Conservation (phyloP, 2,329 filamentous ascomycete species). For the Paradendryphiella salina region DNA sequence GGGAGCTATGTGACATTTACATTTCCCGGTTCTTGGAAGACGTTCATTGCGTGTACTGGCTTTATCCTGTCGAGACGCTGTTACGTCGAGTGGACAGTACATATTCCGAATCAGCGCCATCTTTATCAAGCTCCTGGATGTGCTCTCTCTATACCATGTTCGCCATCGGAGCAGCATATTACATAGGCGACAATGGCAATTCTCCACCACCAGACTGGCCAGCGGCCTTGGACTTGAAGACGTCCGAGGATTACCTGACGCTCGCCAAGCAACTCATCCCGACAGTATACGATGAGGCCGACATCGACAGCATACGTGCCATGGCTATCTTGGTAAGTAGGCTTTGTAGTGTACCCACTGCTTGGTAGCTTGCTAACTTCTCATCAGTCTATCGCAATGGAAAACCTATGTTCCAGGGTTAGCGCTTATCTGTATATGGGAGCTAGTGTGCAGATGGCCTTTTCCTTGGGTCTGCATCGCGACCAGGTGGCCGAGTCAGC, state of each 20-base stretch:
- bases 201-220: constrained; percentile 27
- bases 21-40: constrained; percentile 42
- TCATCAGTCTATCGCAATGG: constrained; percentile 39
- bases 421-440: constrained; percentile 46
- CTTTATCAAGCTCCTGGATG: constrained; percentile 41
- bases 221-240: constrained; percentile 29
- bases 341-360: background rate
- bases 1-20: constrained; percentile 37
- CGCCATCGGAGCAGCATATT: constrained; percentile 38
- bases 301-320: constrained; percentile 45
- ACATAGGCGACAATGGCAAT: constrained; percentile 25
- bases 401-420: constrained; percentile 42
- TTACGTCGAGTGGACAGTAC: constrained; percentile 41
- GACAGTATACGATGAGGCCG: constrained; percentile 42
- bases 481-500: constrained; percentile 38
- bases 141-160: constrained; percentile 45
- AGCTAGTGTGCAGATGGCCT: constrained; percentile 44
- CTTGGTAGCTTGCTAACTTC: constrained; percentile 8
- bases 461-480: constrained; percentile 43
- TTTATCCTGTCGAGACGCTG: constrained; percentile 42
- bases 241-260: constrained; percentile 39
- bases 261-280: constrained; percentile 42
- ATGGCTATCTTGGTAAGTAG: constrained; percentile 40
- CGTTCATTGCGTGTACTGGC: constrained; percentile 45
- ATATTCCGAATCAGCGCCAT: constrained; percentile 27